Conservation (phyloP, 306 rosid genomes). For the Corylus heterophylla region DNA sequence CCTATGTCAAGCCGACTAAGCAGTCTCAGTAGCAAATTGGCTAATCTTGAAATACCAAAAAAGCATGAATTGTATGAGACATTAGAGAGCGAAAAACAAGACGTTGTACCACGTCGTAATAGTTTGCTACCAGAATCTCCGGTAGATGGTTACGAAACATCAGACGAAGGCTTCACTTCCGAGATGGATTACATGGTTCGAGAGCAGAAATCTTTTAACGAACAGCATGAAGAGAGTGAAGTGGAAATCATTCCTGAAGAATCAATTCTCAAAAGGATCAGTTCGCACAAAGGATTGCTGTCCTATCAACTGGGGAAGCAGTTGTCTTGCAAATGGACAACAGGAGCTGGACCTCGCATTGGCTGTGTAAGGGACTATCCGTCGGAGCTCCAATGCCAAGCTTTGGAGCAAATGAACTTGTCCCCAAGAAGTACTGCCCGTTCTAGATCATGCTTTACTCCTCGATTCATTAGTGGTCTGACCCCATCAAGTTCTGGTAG, state of each 20-base stretch:
- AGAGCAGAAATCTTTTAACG: constrained; percentile 31
- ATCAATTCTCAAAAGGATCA: constrained; percentile 71
- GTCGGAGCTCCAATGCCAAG: constrained; percentile 72
- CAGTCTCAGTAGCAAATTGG: constrained; percentile 36
- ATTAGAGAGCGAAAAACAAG: constrained; percentile 37
- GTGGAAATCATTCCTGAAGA: constrained; percentile 60
- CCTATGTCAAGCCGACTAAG: constrained; percentile 34
- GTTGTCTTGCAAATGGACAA: constrained; percentile 94
- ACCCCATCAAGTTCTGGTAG: constrained; percentile 23
- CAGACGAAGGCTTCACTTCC: constrained; percentile 18
- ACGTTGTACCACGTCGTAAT: neutral
- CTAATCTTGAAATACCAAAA: constrained; percentile 63
- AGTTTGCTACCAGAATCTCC: constrained; percentile 30
- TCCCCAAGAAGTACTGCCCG: constrained; percentile 67
- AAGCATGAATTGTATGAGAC: constrained; percentile 31
- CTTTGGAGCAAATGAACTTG: constrained; percentile 81
- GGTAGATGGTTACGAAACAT: constrained; percentile 23
- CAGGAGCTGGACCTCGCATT: constrained; percentile 96
- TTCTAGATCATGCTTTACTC: constrained; percentile 36
- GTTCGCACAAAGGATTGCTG: constrained; percentile 70
- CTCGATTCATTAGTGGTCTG: constrained; percentile 32
- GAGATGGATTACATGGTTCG: constrained; percentile 32
- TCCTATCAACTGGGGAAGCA: constrained; percentile 91
- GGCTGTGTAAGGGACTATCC: constrained; percentile 94
- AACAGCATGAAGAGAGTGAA: constrained; percentile 40